A percentile compares a stretch with the other conserved stretches of the same genome.
Evolutionary conservation across 805 yeast genomes (phyloP).

Genomic region (Jamesozyma piceae): DNA sequence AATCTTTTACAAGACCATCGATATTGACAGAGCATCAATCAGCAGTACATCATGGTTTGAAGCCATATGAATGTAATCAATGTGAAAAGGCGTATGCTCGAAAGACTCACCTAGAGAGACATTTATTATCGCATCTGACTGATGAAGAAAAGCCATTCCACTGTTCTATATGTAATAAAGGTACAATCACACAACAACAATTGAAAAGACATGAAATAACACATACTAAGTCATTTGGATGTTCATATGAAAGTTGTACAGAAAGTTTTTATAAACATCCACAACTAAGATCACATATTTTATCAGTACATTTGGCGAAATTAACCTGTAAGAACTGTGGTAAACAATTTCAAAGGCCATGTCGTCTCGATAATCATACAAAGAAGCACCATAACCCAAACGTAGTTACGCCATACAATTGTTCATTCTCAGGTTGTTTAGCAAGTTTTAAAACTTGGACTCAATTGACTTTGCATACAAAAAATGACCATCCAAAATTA

Average conservation of each 20-base stretch:
- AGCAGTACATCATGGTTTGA: slow-evolving; percentile 57
- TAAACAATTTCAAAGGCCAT: slow-evolving; percentile 54
- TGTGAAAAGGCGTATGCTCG: slow-evolving; percentile 65
- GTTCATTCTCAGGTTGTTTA: slow-evolving; percentile 55
- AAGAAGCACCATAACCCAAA: slow-evolving; percentile 52
- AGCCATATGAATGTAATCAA: slow-evolving; percentile 61
- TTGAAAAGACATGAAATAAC: slow-evolving; percentile 73
- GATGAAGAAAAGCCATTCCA: slow-evolving; percentile 54
- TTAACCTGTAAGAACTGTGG: slow-evolving; percentile 56
- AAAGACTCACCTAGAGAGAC: slow-evolving; percentile 73
- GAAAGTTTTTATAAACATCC: slow-evolving; percentile 69
- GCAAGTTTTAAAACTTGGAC: slow-evolving; percentile 61
- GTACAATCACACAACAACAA: slow-evolving; percentile 74
- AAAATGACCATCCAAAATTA: slow-evolving; percentile 62
- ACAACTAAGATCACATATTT: slow-evolving; percentile 62
- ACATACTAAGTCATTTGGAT: slow-evolving; percentile 58
- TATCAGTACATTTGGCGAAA: slow-evolving; percentile 47
- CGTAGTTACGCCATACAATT: slow-evolving; percentile 36
- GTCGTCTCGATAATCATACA: slow-evolving; percentile 57
- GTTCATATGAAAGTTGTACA: slow-evolving; percentile 52
- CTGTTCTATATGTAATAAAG: slow-evolving; percentile 72
- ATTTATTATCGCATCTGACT: slow-evolving; percentile 50
- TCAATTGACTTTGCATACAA: slow-evolving; percentile 60
- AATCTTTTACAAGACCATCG: slow-evolving; percentile 73
- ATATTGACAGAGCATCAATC: slow-evolving; percentile 73